Conservation (phyloP, 2,329 filamentous ascomycete genomes). For the Rutstroemia sp. region DNA sequence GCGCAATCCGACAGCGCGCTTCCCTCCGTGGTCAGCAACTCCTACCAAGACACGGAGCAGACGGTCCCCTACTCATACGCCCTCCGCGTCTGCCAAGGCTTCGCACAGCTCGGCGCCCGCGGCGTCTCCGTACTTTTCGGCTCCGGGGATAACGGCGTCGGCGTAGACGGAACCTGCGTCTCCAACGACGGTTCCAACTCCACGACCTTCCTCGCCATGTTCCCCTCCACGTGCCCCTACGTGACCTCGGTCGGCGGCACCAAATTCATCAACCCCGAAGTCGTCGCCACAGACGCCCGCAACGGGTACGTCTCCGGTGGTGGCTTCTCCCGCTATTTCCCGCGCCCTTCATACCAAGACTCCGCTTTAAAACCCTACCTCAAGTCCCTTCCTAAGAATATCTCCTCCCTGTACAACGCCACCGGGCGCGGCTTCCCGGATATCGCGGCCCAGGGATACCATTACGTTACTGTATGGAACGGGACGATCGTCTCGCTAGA, state of each 20-base stretch:
- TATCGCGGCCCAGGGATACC: constrained; percentile 47
- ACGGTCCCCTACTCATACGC: constrained; percentile 46
- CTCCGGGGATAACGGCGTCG: constrained; percentile 44
- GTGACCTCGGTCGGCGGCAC: constrained; percentile 55
- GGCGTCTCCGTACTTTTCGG: constrained; percentile 45
- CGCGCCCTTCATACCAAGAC: constrained; percentile 39
- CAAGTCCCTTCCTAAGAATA: constrained; percentile 33
- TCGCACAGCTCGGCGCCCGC: constrained; percentile 44
- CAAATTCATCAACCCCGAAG: constrained; percentile 30
- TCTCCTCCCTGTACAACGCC: constrained; percentile 38
- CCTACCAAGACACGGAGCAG: constrained; percentile 51
- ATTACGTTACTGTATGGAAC: constrained; percentile 38
- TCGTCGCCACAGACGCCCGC: constrained; percentile 31
- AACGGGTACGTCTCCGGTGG: constrained; percentile 34
- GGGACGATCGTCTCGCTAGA: constrained; percentile 33
- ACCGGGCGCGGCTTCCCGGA: constrained; percentile 43
- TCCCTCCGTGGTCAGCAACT: constrained; percentile 49
- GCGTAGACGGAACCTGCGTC: constrained; percentile 29
- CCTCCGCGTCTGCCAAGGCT: constrained; percentile 42
- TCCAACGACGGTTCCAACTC: constrained; percentile 50
- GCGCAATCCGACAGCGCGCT: constrained; percentile 33
- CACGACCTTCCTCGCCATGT: constrained; percentile 49
- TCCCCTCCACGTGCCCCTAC: constrained; percentile 60
- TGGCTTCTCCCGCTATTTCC: constrained; percentile 45
- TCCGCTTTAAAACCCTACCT: constrained; percentile 35